A percentile compares a stretch with the other conserved stretches of the same genome.
Evolutionary conservation across 2,329 filamentous ascomycete species (phyloP).

Genomic region (Scleromitrula shiraiana): DNA sequence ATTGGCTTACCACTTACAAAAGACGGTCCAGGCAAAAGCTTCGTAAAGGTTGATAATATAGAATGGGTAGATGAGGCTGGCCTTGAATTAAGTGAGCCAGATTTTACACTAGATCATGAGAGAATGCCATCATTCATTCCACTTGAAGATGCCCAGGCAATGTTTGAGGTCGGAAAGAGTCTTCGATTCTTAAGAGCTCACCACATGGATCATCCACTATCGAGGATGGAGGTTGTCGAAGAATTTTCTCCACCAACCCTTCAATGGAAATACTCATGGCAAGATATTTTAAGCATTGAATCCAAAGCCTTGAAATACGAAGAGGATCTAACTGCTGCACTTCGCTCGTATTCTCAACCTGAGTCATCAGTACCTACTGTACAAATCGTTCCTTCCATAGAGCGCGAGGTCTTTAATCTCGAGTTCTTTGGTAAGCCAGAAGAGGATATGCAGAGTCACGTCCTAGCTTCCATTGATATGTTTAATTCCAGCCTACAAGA

Average conservation of each 20-base stretch:
- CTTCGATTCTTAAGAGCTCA: slow-evolving; percentile 63
- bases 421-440: slow-evolving; percentile 43
- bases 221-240: slow-evolving; percentile 40
- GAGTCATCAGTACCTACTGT: neutral
- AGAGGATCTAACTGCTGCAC: slow-evolving; percentile 31
- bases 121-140: slow-evolving; percentile 67
- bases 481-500: slow-evolving; percentile 34
- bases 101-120: slow-evolving; percentile 55
- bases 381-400: neutral
- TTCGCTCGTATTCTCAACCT: slow-evolving; percentile 17
- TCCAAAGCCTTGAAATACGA: slow-evolving; percentile 48
- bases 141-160: slow-evolving; percentile 55
- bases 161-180: slow-evolving; percentile 77
- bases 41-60: slow-evolving; percentile 51
- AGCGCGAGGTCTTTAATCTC: slow-evolving; percentile 10
- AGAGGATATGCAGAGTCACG: slow-evolving; percentile 38
- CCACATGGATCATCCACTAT: slow-evolving; percentile 64
- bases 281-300: slow-evolving; percentile 57
- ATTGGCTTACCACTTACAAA: slow-evolving; percentile 45
- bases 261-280: slow-evolving; percentile 66
- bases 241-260: slow-evolving; percentile 47
- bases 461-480: slow-evolving; percentile 44
- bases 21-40: slow-evolving; percentile 42
- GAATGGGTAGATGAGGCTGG: slow-evolving; percentile 51
- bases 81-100: slow-evolving; percentile 46